phyloP scores from a whole-genome alignment of 2,329 filamentous ascomycete genomes.

The Exophiala viscosa region DNA sequence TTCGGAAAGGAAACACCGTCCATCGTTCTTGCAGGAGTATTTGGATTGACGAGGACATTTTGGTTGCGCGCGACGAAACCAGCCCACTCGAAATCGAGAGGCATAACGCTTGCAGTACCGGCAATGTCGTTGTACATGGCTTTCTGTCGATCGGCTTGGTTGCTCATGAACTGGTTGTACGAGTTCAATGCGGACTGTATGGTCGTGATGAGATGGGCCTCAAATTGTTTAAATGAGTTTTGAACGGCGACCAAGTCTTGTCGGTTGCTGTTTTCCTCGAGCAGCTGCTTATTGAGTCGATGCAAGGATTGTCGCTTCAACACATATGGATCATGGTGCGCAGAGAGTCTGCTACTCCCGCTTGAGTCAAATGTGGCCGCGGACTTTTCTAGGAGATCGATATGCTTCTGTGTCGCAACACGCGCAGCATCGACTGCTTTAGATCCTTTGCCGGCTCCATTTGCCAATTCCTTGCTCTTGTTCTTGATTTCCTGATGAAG shows the following conservation, averaged over 20 bases:
- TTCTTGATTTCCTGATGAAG: constrained; percentile 95
- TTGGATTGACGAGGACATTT: constrained; percentile 72
- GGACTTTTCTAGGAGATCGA: constrained; percentile 86
- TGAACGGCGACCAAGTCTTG: constrained; percentile 88
- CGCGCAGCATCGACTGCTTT: constrained; percentile 92
- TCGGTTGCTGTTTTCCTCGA: constrained; percentile 91
- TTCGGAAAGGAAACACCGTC: constrained; percentile 80
- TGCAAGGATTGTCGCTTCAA: constrained; percentile 76
- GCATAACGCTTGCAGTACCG: constrained; percentile 69
- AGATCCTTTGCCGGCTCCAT: constrained; percentile 75
- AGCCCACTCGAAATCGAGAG: constrained; percentile 86
- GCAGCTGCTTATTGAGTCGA: constrained; percentile 82
- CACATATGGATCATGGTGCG: constrained; percentile 82
- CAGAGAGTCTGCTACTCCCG: constrained; percentile 57
- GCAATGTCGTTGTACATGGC: constrained; percentile 82
- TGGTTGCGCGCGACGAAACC: constrained; percentile 71
- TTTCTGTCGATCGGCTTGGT: constrained; percentile 76
- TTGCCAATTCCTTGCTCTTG: constrained; percentile 83
- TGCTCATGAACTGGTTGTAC: constrained; percentile 75
- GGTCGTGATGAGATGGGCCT: constrained; percentile 76
- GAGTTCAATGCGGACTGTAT: constrained; percentile 78
- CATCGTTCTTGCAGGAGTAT: constrained; percentile 68
- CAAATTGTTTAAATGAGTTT: constrained; percentile 81
- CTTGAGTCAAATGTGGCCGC: constrained; percentile 74
- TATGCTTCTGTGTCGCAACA: constrained; percentile 84